Percentiles rank a stretch among this genome's conserved stretches.
Evolutionary conservation across 768 basidiomycete genomes (phyloP).

Genomic region (Termitomyces sp.): DNA sequence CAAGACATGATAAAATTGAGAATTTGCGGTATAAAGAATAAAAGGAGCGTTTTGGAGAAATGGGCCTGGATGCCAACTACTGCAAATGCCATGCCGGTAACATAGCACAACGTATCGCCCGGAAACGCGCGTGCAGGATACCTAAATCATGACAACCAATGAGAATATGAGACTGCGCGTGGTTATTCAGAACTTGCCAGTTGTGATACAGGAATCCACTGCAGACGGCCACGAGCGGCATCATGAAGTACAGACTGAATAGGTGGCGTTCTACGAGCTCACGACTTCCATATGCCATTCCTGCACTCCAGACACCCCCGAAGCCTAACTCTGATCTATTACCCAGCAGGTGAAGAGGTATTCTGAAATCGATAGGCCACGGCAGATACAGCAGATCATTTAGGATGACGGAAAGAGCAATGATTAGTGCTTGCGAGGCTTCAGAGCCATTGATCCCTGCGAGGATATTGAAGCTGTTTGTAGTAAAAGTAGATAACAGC

Average conservation of each 20-base stretch:
- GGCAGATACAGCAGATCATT: slow-evolving; percentile 96
- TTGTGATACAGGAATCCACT: slow-evolving; percentile 92
- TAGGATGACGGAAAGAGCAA: slow-evolving; percentile 82
- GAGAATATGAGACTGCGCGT: neutral
- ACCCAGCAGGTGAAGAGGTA: slow-evolving; percentile 69
- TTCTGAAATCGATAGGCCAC: slow-evolving; percentile 70
- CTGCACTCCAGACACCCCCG: slow-evolving; percentile 77
- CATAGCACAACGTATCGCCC: slow-evolving; percentile 96
- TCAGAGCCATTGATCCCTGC: slow-evolving; percentile 98
- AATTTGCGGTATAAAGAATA: slow-evolving; percentile 97
- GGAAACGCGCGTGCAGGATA: slow-evolving; percentile 94
- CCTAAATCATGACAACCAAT: slow-evolving; percentile 40
- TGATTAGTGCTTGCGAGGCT: slow-evolving; percentile 88
- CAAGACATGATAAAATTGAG: slow-evolving; percentile 96
- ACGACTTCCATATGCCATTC: slow-evolving; percentile 80
- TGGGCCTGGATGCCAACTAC: slow-evolving; percentile 97
- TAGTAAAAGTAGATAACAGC: slow-evolving; percentile 90
- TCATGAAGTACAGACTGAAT: slow-evolving; percentile 97
- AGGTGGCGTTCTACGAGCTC: slow-evolving; percentile 90
- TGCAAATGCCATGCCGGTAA: slow-evolving; percentile 97
- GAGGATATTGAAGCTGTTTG: slow-evolving; percentile 98
- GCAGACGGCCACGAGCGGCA: slow-evolving; percentile 89
- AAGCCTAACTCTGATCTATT: slow-evolving; percentile 62
- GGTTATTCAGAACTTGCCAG: slow-evolving; percentile 53
- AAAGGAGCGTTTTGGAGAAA: slow-evolving; percentile 91